A percentile compares a stretch with the other conserved stretches of the same genome.
These are phyloP conservation scores for Sugiyamaella japonica DNA, from an alignment of 1,139 yeast species.

Conservation along the genomic window DNA sequence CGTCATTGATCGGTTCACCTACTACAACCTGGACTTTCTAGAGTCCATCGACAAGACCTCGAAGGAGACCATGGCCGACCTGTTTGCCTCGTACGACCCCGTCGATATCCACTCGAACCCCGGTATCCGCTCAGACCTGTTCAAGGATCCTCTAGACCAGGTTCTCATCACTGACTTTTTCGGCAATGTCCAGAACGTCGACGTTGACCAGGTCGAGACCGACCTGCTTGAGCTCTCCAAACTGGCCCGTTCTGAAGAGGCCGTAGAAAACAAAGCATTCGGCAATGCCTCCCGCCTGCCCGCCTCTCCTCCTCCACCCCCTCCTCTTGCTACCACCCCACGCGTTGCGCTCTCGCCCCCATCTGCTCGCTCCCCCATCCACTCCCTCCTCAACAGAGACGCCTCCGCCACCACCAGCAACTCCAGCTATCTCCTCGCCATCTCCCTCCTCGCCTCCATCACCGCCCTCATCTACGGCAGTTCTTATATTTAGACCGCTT, in stretches of 20 bases:
- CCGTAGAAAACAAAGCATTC: constrained; percentile 1
- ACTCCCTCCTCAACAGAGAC: background rate
- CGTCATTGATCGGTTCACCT: constrained; percentile 93
- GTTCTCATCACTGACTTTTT: constrained; percentile 90
- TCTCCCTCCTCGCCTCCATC: background rate
- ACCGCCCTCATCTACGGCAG: background rate
- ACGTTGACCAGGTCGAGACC: constrained; percentile 53
- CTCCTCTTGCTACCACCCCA: background rate
- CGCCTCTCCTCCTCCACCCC: background rate
- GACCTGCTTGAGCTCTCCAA: constrained; percentile 27
- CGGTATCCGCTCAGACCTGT: constrained; percentile 83
- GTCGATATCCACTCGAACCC: constrained; percentile 89
- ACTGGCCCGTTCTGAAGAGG: constrained; percentile 16
- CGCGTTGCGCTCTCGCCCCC: background rate
- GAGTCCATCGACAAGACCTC: constrained; percentile 77
- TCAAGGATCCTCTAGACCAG: constrained; percentile 62
- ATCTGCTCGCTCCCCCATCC: constrained; percentile 1
- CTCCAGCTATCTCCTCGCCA: constrained; percentile 4
- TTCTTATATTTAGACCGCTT: constrained; percentile 2
- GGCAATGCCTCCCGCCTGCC: background rate
- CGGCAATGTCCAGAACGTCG: constrained; percentile 86
- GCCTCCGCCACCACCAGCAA: background rate
- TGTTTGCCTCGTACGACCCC: constrained; percentile 80
- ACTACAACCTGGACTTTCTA: constrained; percentile 83
- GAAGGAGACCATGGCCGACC: constrained; percentile 69